A percentile compares a stretch with the other conserved stretches of the same genome.
These are phyloP conservation scores for Nosema muscidifuracis DNA, from an alignment of 371 early-diverging fungal species.

Conservation along the genomic window DNA sequence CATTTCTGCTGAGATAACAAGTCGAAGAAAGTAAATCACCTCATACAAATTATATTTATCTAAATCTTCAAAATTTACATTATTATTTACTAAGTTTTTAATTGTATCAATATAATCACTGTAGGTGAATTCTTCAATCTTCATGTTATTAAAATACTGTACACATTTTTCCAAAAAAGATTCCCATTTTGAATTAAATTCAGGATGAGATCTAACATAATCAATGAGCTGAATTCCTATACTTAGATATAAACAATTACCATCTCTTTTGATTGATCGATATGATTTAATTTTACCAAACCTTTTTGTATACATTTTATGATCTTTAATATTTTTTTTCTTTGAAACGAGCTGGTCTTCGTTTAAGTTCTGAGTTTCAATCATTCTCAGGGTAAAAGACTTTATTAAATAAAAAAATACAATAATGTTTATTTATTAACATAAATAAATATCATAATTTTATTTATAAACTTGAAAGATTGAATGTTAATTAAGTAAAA, in stretches of 20 bases:
- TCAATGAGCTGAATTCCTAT: conserved; percentile 4
- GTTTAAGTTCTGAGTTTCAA: too few relatives aligned
- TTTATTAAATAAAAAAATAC: too few relatives aligned
- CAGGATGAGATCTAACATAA: not conserved
- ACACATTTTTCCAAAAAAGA: not conserved
- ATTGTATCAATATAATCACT: conserved; percentile 18
- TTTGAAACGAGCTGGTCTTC: not conserved
- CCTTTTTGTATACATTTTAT: not conserved
- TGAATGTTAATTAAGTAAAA: too few relatives aligned
- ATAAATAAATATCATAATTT: too few relatives aligned
- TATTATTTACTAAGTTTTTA: not conserved
- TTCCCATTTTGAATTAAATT: not conserved
- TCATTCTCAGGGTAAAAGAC: too few relatives aligned
- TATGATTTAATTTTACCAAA: not conserved
- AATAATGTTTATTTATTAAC: too few relatives aligned
- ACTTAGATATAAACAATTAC: conserved; percentile 28
- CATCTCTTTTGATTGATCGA: conserved; percentile 16
- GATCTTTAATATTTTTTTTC: not conserved
- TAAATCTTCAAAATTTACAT: conserved; percentile 8
- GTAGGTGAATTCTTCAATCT: conserved; percentile 16
- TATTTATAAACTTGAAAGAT: too few relatives aligned
- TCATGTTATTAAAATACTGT: not conserved
- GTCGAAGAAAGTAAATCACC: conserved; percentile 13
- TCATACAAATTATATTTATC: not conserved
- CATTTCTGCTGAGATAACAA: conserved; percentile 29